phyloP scores from a whole-genome alignment of 1,284 basidiomycete species.

The Sanghuangporus baumii region DNA sequence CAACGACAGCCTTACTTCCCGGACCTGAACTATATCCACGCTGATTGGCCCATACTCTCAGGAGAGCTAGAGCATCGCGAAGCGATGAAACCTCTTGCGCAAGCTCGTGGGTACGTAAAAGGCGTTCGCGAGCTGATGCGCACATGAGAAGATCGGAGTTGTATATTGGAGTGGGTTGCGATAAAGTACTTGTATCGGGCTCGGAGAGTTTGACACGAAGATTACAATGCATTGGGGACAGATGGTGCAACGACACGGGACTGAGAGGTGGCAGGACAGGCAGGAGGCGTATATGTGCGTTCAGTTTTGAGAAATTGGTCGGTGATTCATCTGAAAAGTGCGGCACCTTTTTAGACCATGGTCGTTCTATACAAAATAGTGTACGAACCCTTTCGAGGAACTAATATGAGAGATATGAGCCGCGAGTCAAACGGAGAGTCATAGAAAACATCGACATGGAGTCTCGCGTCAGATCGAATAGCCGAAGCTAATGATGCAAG shows the following conservation, averaged over 20 bases:
- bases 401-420: conserved; percentile 61
- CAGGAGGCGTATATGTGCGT: conserved; percentile 70
- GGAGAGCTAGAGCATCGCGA: conserved; percentile 70
- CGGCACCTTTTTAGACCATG: neutral
- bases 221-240: conserved; percentile 76
- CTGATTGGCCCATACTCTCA: conserved; percentile 89
- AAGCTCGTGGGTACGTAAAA: conserved; percentile 66
- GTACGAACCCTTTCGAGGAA: conserved; percentile 47
- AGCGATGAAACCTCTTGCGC: conserved; percentile 63
- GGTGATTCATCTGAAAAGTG: conserved; percentile 40
- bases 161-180: conserved; percentile 62
- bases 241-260: conserved; percentile 57
- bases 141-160: conserved; percentile 72
- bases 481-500: conserved; percentile 75
- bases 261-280: conserved; percentile 55
- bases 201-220: conserved; percentile 39
- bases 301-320: conserved; percentile 63
- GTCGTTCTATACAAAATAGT: neutral
- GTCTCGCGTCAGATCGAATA: conserved; percentile 41
- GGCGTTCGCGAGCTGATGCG: conserved; percentile 57
- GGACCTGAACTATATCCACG: conserved; percentile 58
- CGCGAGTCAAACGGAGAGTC: conserved; percentile 63
- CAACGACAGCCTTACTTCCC: conserved; percentile 44
- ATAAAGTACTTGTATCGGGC: neutral
- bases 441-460: conserved; percentile 55